Base-by-base conservation (phyloP, 2,329 filamentous ascomycete genomes). In the Metarhizium rileyi region DNA sequence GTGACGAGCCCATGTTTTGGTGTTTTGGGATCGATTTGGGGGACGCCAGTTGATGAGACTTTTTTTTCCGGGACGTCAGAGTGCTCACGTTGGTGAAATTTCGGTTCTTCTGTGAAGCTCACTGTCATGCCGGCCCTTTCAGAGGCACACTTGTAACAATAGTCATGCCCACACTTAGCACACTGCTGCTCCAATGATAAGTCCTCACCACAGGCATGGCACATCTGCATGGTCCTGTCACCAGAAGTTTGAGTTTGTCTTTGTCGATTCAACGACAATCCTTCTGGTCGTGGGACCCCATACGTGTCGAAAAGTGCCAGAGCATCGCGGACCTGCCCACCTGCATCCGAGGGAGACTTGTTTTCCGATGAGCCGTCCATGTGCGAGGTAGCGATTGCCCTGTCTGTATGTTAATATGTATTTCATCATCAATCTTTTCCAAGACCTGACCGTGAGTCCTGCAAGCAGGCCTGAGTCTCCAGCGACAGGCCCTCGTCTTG, bases 131-230 rank as follows among this genome's bases (percentile, higher is more conserved):
- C 20, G 6, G 38, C 22, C n/a, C 66, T 50, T 46, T 72, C 66
- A 41, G 63, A 66, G 8, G 59, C 63, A 54, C 76, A 80, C 49
- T 71, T 71, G 28, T 61, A 53, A 55, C 76, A 80, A 16, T 76
- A 68, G 9, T 65, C 67, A 57, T 80, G 77, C 1, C 72, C 74
- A 54, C 77, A 80, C 40, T 67, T 67, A 27, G 64, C 58, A 54
- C 76, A 80, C 43, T 66, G 65, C 8, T 62, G 62, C 27, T 64
- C 62, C 12, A 64, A 61, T 42, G 57, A 63, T 35, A 72, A 66
- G 38, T 62, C 63, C 42, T 68, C 66, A 12, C 69, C 70, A 55
- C 76, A 81, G 9, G 74, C 61, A 55, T 79, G 77, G 52, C 77
- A 80, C 25, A 71, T 60, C 47, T 66, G 69, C 38, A 60, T 57